These are phyloP conservation scores for Populus nigra DNA, from an alignment of 345 rosid species.

Conservation along the genomic window DNA sequence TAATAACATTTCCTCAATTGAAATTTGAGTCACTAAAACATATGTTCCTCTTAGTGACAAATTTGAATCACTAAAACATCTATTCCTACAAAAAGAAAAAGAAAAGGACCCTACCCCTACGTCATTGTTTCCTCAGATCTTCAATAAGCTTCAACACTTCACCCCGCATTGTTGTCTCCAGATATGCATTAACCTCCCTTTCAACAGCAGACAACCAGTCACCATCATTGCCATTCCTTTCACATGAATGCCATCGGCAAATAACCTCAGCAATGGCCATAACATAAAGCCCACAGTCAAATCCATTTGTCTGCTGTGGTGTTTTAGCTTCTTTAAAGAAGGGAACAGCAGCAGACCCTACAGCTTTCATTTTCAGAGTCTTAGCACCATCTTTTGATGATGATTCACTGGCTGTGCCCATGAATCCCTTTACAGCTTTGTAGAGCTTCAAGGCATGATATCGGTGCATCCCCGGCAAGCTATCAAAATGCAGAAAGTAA, in stretches of 20 bases:
- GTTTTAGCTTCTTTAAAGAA: conserved; percentile 47
- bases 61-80: too few species aligned
- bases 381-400: too few species aligned
- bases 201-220: conserved; percentile 66
- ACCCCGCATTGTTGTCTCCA: conserved; percentile 44
- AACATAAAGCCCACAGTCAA: conserved; percentile 72
- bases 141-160: conserved; percentile 58
- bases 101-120: too few species aligned
- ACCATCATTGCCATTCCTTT: conserved; percentile 25
- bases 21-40: too few species aligned
- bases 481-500: conserved; percentile 76
- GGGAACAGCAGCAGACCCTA: conserved; percentile 21
- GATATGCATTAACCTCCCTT: conserved; percentile 50
- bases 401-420: conserved; percentile 22
- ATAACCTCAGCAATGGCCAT: conserved; percentile 54
- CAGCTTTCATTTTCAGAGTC: too few species aligned
- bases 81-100: too few species aligned
- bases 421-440: conserved; percentile 39
- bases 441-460: conserved; percentile 43
- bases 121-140: conserved; percentile 17
- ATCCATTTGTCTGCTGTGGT: conserved; percentile 66
- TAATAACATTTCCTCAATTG: too few species aligned
- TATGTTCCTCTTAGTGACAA: too few species aligned
- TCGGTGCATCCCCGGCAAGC: conserved; percentile 44
- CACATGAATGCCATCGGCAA: conserved; percentile 48